Base-by-base conservation (phyloP, 352 stramenopile species). In the Phytophthora pinifolia region DNA sequence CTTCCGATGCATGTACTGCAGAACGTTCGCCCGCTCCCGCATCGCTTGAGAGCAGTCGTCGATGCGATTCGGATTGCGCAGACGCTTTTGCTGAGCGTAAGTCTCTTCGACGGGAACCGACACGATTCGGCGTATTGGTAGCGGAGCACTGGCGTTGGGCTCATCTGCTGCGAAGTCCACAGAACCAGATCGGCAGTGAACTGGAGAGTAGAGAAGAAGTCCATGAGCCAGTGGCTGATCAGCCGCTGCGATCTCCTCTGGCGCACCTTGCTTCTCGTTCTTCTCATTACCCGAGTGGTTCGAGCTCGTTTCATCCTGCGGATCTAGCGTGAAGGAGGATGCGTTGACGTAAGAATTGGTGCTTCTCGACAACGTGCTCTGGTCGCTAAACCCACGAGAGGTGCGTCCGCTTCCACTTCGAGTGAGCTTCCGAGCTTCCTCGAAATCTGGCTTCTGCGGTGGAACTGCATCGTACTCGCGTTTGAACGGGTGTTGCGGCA, bases 1-100 rank as follows among this genome's bases (percentile, higher is more conserved):
- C 47, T 95, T 95, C 31, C 83, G 81, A 13, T 92, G 79, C 60
- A 95, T 78, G 54, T 95, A 95, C 58, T 86, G 88, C 30, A 95
- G 54, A 33, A 95, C 83, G n/a, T 93, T 81, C 1, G 83, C 85
- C 3, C 85, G 83, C 10, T 95, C 85, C n/a, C 85, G 83, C 17
- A 93, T 82, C 39, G 82, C 63, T 29, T 83, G 76, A n/a, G 79
- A 74, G 22, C 70, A 88, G 13, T 92, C 80, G 7, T 48, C 61
- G 9, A 48, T 6, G 17, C 61, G 61, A 22, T 70, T 69, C 9
- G 41, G 48, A 22, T 69, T 57, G 9, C 53, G 46, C n/a, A 58
- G 54, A 34, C 55, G 54, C 20, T 67, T 62, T 47, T 59, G 57
- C 30, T 70, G 59, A 53, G 42, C 22, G 25, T 32, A 35, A 1